phyloP scores from a whole-genome alignment of 495 filamentous ascomycete species.

The Tuber borchii region DNA sequence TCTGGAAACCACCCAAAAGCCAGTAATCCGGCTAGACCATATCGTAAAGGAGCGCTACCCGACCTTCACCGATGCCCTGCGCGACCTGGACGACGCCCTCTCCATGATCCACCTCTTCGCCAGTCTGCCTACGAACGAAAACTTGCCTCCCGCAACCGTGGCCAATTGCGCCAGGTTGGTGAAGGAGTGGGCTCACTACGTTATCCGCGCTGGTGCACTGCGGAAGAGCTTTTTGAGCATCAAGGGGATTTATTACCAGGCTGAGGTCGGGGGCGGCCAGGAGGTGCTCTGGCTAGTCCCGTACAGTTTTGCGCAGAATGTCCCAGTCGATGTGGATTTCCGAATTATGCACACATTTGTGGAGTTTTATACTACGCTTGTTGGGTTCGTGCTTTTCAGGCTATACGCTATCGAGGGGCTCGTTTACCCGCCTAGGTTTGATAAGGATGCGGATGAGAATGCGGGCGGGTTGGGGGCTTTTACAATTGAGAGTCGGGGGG shows the following conservation, averaged over 20 bases:
- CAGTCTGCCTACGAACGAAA: slow-evolving; percentile 80
- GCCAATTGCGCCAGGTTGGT: slow-evolving; percentile 83
- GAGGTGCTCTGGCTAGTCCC: slow-evolving; percentile 96
- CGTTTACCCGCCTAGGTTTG: slow-evolving; percentile 91
- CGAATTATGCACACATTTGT: slow-evolving; percentile 98
- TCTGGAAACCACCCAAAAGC: slow-evolving; percentile 61
- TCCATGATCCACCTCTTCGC: slow-evolving; percentile 97
- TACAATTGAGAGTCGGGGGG: slow-evolving; percentile 66
- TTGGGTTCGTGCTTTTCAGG: slow-evolving; percentile 92
- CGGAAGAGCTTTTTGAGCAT: slow-evolving; percentile 95
- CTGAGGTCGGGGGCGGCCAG: slow-evolving; percentile 86
- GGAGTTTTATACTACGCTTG: slow-evolving; percentile 92
- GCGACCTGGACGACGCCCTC: slow-evolving; percentile 92
- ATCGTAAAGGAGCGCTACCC: slow-evolving; percentile 97
- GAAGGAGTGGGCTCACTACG: slow-evolving; percentile 93
- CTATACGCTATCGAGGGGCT: slow-evolving; percentile 85
- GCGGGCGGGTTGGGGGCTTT: slow-evolving; percentile 91
- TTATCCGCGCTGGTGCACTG: slow-evolving; percentile 81
- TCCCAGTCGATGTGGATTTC: slow-evolving; percentile 91
- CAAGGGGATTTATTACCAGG: slow-evolving; percentile 99
- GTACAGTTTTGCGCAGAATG: slow-evolving; percentile 89
- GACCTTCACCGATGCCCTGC: slow-evolving; percentile 87
- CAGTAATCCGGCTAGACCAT: slow-evolving; percentile 84
- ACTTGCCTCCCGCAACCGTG: slow-evolving; percentile 87
- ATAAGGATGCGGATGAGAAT: slow-evolving; percentile 73